Percentiles rank a stretch among this genome's conserved stretches.
These are phyloP conservation scores for Coemansia sp. DNA, from an alignment of 192 early-diverging fungal species.

Conservation along the genomic window DNA sequence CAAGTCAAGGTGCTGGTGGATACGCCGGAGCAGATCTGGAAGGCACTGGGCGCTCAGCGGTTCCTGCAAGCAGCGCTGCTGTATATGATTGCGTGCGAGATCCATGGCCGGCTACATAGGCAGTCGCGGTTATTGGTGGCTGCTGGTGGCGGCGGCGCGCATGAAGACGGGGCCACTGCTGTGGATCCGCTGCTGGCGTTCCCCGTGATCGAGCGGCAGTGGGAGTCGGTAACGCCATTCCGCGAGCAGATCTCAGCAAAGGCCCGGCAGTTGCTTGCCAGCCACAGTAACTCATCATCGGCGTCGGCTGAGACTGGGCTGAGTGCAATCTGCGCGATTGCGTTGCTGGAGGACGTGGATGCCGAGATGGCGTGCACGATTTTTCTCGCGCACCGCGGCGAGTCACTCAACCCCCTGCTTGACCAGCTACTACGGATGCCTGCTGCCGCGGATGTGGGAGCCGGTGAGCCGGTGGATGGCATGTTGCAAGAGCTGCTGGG, in stretches of 20 bases:
- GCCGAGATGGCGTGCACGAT: constrained; percentile 39
- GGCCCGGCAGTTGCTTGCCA: constrained; percentile 16
- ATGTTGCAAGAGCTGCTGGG: constrained; percentile 28
- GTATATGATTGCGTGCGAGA: constrained; percentile 39
- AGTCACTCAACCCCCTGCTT: constrained; percentile 26
- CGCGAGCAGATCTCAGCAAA: constrained; percentile 28
- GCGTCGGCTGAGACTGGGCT: constrained; percentile 3
- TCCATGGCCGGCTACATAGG: constrained; percentile 23
- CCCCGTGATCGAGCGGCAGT: constrained; percentile 47
- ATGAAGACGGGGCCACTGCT: background rate
- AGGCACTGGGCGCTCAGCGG: constrained; percentile 28
- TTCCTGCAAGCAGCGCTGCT: constrained; percentile 46
- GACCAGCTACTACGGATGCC: too few species aligned
- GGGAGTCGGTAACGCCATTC: constrained; percentile 38
- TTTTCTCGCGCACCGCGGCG: constrained; percentile 37
- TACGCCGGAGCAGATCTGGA: constrained; percentile 50
- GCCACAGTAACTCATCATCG: background rate
- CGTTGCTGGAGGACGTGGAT: constrained; percentile 37
- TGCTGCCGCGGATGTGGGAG: too few species aligned
- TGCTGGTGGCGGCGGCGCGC: too few species aligned
- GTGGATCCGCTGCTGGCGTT: constrained; percentile 40
- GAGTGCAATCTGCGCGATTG: constrained; percentile 38
- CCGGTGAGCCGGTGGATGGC: constrained; percentile 8
- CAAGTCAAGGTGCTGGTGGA: constrained; percentile 54
- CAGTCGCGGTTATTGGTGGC: constrained; percentile 7